Percentiles rank a stretch among this genome's conserved stretches.
These are phyloP conservation scores for Metroxylon sagu DNA, from an alignment of 176 grass and related monocot species.

Conservation along the genomic window DNA sequence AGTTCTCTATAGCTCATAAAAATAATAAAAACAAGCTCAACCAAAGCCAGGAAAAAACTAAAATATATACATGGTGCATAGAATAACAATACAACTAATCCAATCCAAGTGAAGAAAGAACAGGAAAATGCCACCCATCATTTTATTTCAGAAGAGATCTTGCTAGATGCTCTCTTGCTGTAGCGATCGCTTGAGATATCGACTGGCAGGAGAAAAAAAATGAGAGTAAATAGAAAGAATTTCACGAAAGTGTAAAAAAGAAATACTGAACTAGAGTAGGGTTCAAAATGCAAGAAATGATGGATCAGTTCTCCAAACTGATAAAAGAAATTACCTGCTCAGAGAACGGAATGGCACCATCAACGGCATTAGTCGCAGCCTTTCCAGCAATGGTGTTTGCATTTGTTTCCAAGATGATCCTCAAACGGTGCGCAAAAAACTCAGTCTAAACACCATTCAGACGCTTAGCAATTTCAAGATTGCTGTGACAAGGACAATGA, in stretches of 20 bases:
- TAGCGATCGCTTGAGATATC: slow-evolving; percentile 76
- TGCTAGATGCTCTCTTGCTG: slow-evolving; percentile 80
- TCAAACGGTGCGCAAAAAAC: slow-evolving; percentile 22
- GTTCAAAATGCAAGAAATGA: neutral
- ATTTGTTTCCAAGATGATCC: slow-evolving; percentile 81
- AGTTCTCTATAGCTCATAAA: too few relatives aligned
- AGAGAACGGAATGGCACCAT: slow-evolving; percentile 69
- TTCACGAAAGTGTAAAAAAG: too few relatives aligned
- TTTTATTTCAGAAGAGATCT: slow-evolving; percentile 72
- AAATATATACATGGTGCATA: too few relatives aligned
- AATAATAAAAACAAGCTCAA: too few relatives aligned
- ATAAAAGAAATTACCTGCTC: slow-evolving; percentile 53
- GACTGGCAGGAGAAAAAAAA: slow-evolving; percentile 42
- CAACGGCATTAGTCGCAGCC: slow-evolving; percentile 67
- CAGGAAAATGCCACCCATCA: slow-evolving; percentile 24
- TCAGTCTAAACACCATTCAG: too few relatives aligned
- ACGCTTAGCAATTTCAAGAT: too few relatives aligned
- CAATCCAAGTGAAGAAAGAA: neutral
- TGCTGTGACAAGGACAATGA: too few relatives aligned
- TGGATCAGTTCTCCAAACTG: neutral
- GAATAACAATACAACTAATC: too few relatives aligned
- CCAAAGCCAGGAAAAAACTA: too few relatives aligned
- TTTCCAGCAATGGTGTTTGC: slow-evolving; percentile 74
- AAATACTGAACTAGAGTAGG: too few relatives aligned
- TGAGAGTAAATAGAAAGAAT: neutral